Conservation (phyloP, 768 basidiomycete genomes). For the Lyophyllum semitale region DNA sequence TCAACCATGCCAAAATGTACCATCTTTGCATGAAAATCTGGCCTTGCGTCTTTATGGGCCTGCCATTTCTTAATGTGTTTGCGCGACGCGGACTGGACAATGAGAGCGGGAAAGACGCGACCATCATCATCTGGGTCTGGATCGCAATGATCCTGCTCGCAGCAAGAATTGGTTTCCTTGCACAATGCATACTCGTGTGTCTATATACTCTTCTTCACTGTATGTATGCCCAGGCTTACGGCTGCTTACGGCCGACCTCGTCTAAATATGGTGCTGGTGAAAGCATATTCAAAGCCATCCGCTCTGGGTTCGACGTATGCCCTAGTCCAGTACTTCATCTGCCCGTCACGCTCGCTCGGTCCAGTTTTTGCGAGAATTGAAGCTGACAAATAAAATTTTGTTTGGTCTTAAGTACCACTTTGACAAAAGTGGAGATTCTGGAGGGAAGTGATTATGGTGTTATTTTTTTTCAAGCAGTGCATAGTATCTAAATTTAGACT, state of each 20-base stretch:
- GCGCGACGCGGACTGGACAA: slow-evolving; percentile 26
- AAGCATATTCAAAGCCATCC: slow-evolving; percentile 44
- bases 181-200: slow-evolving; percentile 57
- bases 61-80: slow-evolving; percentile 53
- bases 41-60: slow-evolving; percentile 46
- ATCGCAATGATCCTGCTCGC: slow-evolving; percentile 42
- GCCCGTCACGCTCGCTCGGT: slow-evolving; percentile 53
- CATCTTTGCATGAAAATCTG: slow-evolving; percentile 55
- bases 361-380: slow-evolving; percentile 51
- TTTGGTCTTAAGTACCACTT: slow-evolving; percentile 23
- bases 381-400: slow-evolving; percentile 10
- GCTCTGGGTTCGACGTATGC: slow-evolving; percentile 60
- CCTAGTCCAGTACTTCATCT: slow-evolving; percentile 60
- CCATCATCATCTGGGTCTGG: slow-evolving; percentile 46
- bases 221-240: background rate
- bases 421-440: slow-evolving; percentile 14
- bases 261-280: slow-evolving; percentile 58
- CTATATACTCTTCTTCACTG: background rate
- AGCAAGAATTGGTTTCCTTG: slow-evolving; percentile 43
- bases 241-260: slow-evolving; percentile 9
- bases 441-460: slow-evolving; percentile 28
- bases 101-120: slow-evolving; percentile 11
- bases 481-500: background rate
- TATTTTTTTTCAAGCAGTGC: slow-evolving; percentile 23
- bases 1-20: slow-evolving; percentile 52